Evolutionary conservation across 2,329 filamentous ascomycete genomes (phyloP).

Genomic region (Colletotrichum theobromicola): DNA sequence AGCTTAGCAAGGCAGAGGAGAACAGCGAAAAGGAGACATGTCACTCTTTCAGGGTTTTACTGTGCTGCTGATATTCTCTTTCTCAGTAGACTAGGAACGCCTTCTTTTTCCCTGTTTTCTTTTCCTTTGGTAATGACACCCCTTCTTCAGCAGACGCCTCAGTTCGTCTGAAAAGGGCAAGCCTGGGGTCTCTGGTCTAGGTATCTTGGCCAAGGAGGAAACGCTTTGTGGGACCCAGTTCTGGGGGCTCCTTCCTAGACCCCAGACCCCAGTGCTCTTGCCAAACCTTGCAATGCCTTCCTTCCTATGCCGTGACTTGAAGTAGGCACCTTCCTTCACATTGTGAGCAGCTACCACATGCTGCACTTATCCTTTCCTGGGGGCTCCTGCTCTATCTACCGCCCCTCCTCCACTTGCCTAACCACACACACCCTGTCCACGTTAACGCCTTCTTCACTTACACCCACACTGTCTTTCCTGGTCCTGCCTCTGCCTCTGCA

Average conservation of each 20-base stretch:
- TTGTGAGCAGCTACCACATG: background rate
- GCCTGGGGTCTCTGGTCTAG: background rate
- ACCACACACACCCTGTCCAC: background rate
- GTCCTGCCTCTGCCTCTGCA: background rate
- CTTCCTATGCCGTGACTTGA: background rate
- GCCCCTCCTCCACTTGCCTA: background rate
- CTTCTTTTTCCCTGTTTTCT: background rate
- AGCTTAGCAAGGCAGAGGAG: background rate
- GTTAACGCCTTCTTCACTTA: background rate
- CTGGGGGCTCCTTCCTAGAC: background rate
- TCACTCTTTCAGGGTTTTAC: background rate
- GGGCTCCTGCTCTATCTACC: background rate
- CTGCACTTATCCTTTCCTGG: background rate
- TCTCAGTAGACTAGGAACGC: background rate
- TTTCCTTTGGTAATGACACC: background rate
- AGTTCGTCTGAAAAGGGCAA: background rate
- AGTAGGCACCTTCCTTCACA: background rate
- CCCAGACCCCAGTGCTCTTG: background rate
- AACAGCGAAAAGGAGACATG: background rate
- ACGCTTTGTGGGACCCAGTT: background rate
- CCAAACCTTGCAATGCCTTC: background rate
- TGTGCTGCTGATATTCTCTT: background rate
- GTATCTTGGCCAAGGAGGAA: background rate
- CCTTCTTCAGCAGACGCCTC: background rate
- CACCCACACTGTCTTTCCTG: background rate